A percentile compares a stretch with the other conserved stretches of the same genome.
Conservation (phyloP, 345 rosid species). For the Citrus mangshanensis region DNA sequence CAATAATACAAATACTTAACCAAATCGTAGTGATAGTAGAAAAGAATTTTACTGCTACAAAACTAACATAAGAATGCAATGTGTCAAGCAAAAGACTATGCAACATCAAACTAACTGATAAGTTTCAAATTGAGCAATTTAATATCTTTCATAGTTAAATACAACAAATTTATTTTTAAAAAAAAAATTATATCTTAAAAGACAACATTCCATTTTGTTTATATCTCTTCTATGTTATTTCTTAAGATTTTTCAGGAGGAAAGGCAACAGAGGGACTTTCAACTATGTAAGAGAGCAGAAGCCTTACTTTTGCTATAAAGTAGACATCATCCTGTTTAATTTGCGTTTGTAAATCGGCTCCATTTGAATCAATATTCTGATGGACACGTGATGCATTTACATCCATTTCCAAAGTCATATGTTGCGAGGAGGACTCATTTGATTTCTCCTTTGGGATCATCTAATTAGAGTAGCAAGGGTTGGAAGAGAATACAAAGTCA, state of each 20-base stretch:
- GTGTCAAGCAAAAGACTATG: no score
- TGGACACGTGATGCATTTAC: conserved; percentile 16
- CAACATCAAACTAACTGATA: no score
- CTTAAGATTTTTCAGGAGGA: neutral
- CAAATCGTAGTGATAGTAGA: no score
- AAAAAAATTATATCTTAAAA: no score
- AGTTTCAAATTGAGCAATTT: no score
- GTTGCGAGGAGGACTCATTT: conserved; percentile 4
- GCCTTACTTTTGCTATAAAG: conserved; percentile 55
- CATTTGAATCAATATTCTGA: conserved; percentile 6
- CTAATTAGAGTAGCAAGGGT: conserved; percentile 30
- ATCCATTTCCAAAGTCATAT: conserved; percentile 25
- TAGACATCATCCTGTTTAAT: conserved; percentile 22
- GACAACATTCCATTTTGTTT: no score
- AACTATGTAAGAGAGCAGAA: conserved; percentile 1
- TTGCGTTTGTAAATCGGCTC: conserved; percentile 13
- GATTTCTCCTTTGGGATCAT: conserved; percentile 56
- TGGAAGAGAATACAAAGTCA: neutral
- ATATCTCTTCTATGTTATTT: neutral
- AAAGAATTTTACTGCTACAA: no score
- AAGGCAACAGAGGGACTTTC: neutral
- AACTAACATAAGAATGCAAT: no score
- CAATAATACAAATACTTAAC: no score
- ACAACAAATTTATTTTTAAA: no score
- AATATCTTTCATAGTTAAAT: no score